Percentiles rank a stretch among this genome's conserved stretches.
These are phyloP conservation scores for Coemansia biformis DNA, from an alignment of 192 early-diverging fungal species.

Conservation along the genomic window DNA sequence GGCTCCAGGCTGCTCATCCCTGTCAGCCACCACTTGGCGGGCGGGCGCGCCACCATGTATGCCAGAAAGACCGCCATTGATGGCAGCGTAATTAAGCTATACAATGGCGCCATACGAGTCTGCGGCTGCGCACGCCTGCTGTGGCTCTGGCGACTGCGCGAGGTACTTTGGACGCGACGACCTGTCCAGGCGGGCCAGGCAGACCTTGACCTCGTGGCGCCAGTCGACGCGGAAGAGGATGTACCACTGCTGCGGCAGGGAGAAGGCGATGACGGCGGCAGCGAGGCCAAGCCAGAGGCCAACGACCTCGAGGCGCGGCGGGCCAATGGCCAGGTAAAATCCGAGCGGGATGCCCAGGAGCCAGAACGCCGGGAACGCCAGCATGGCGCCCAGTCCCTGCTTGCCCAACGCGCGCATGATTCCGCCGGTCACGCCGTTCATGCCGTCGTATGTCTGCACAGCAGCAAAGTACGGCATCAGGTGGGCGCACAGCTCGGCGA, in stretches of 20 bases:
- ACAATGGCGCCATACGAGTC: conserved; percentile 11
- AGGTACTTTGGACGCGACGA: conserved; percentile 9
- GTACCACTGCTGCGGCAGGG: conserved; percentile 29
- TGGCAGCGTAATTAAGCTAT: too few species aligned
- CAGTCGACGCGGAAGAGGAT: conserved; percentile 41
- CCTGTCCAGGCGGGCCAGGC: conserved; percentile 19
- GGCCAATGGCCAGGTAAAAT: conserved; percentile 51
- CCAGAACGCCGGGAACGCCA: conserved; percentile 54
- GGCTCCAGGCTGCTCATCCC: too few species aligned
- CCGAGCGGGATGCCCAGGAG: conserved; percentile 50
- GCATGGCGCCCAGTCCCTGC: conserved; percentile 48
- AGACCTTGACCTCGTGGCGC: conserved; percentile 42
- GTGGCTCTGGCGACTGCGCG: background rate
- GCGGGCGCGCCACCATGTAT: too few species aligned
- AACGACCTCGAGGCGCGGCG: conserved; percentile 34
- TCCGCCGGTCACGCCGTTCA: conserved; percentile 56
- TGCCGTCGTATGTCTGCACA: conserved; percentile 49
- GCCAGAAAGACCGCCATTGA: too few species aligned
- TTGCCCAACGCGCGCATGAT: conserved; percentile 53
- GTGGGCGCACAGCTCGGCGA: conserved; percentile 24
- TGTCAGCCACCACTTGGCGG: too few species aligned
- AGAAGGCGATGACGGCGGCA: conserved; percentile 42
- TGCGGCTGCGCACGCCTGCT: too few species aligned
- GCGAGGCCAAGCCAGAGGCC: conserved; percentile 62
- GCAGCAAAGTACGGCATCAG: conserved; percentile 42